Evolutionary conservation across 2,329 filamentous ascomycete genomes (phyloP), one percentile per base, ranked within the genome.

Genomic region (Colletotrichum falcatum): DNA sequence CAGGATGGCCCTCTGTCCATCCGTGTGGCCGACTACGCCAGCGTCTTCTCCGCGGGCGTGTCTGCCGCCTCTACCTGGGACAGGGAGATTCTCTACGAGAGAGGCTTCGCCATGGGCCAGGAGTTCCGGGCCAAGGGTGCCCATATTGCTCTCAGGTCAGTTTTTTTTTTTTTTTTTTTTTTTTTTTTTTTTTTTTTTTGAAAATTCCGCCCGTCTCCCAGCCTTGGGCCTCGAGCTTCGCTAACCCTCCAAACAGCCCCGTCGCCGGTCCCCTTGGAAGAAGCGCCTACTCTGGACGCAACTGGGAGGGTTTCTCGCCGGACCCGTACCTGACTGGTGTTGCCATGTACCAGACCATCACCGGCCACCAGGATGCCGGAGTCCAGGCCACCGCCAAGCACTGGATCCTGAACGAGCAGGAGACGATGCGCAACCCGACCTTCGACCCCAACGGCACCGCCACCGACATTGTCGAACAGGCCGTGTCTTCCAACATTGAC

Each of bases 61-160:
- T 92, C 92, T 69, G 88, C 92, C 30, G 82, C 82, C 74, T 81
- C 79, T 12, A 83, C 79, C 61, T 97, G 93, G 92, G 92, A 95
- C 79, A 90, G 89, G 70, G 83, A 87, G 11, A 85, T 95, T 53
- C 89, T 92, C 68, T 82, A 83, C 73, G 76, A 77, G 51, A 74
- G 81, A 62, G 81, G 79, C 26, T 75, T 76, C 65, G 83, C 82
- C 59, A 82, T 85, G 81, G 84, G 82, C 23, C 54, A 77, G 59
- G 93, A 95, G 79, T 90, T 92, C 78, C 88, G 86, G 74, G 90
- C 81, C 73, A 95, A 95, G 82, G 92, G 92, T 67, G 86, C 92
- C 28, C 91, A 94, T 77, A 83, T 94, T 35, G 88, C 90, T 73
- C 85, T 94, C 33, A 76, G 73, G 35, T 39, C 12, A 3, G 28